These are phyloP conservation scores for Cytospora leucostoma DNA, from an alignment of 2,329 filamentous ascomycete genomes.

Conservation along the genomic window DNA sequence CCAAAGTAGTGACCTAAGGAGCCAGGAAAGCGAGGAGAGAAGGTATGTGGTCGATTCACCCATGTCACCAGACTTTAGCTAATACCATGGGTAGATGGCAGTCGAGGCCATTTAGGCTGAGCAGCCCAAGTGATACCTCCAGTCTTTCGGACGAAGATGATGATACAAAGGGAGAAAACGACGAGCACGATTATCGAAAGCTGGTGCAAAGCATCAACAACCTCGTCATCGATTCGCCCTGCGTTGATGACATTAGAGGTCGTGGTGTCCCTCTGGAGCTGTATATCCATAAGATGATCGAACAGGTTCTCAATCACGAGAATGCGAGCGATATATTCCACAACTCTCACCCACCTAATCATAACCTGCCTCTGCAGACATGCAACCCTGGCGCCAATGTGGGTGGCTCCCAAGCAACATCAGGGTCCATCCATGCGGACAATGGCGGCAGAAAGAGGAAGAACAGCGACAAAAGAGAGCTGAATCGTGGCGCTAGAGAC, in stretches of 20 bases:
- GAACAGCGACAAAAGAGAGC: background rate
- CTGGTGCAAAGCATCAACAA: constrained; percentile 2
- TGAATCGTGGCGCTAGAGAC: too few species aligned
- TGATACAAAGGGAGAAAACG: too few species aligned
- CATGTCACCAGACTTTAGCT: too few species aligned
- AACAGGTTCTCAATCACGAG: background rate
- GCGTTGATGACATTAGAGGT: background rate
- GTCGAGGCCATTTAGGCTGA: too few species aligned
- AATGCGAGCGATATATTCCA: background rate
- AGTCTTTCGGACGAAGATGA: too few species aligned
- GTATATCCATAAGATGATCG: constrained; percentile 4
- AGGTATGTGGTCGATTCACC: too few species aligned
- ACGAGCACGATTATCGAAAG: background rate
- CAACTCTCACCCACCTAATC: background rate
- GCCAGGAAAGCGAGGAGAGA: too few species aligned
- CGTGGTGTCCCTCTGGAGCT: background rate
- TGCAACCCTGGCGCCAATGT: background rate
- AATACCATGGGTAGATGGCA: too few species aligned
- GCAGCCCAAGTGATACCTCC: too few species aligned
- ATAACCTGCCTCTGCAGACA: background rate
- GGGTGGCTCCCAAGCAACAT: accelerated
- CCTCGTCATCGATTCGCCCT: background rate
- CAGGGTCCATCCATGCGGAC: background rate
- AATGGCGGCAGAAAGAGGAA: constrained; percentile 8
- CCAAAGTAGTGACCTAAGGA: too few species aligned